These are phyloP conservation scores for Lathyrus aphaca DNA, from an alignment of 306 rosid species.

Conservation along the genomic window DNA sequence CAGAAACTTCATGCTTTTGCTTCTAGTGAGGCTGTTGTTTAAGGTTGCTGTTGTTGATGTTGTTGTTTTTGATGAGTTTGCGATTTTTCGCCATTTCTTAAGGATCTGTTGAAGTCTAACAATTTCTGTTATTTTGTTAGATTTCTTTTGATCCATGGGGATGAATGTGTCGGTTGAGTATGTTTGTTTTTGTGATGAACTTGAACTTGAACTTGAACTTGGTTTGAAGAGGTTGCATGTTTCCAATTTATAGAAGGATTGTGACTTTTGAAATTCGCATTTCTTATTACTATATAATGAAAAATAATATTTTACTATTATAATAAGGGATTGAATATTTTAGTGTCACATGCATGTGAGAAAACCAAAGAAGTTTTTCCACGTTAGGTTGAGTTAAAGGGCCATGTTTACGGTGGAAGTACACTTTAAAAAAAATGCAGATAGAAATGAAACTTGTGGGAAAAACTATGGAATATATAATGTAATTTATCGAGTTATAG, in stretches of 20 bases:
- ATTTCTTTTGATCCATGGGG: constrained; percentile 71
- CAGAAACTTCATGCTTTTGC: constrained; percentile 72
- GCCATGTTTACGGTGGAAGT: constrained; percentile 31
- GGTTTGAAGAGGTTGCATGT: constrained; percentile 12
- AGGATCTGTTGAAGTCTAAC: constrained; percentile 96
- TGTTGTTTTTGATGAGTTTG: constrained; percentile 56
- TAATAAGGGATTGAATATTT: constrained; percentile 23
- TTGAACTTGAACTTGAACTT: not conserved
- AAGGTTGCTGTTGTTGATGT: constrained; percentile 30
- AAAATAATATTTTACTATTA: not conserved
- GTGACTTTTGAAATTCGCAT: not conserved
- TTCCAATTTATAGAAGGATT: constrained; percentile 54
- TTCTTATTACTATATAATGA: constrained; percentile 28
- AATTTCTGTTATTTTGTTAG: constrained; percentile 88
- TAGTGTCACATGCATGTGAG: constrained; percentile 37
- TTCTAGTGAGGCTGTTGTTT: constrained; percentile 34
- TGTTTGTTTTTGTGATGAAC: constrained; percentile 1
- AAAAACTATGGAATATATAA: constrained; percentile 7
- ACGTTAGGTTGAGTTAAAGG: constrained; percentile 31
- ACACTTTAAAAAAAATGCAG: constrained; percentile 6
- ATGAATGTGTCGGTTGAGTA: not conserved
- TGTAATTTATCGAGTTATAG: not conserved
- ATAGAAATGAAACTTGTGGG: constrained; percentile 15
- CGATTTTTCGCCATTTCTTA: constrained; percentile 85
- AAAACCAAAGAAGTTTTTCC: constrained; percentile 27